A percentile compares a stretch with the other conserved stretches of the same genome.
These are phyloP conservation scores for Solanum hybrid DNA, from an alignment of 305 asterid genomes.

Conservation along the genomic window DNA sequence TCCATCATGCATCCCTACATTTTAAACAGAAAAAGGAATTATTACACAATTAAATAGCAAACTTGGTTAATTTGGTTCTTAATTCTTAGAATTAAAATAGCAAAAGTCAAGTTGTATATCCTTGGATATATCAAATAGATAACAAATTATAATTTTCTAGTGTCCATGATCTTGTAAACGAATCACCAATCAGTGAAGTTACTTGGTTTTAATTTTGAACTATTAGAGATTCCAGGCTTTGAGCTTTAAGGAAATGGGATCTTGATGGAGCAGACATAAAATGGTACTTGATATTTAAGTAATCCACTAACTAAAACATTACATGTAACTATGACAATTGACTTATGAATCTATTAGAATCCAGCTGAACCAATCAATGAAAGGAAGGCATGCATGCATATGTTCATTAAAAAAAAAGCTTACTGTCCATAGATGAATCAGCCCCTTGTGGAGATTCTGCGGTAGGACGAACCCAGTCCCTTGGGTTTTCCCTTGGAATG, in stretches of 20 bases:
- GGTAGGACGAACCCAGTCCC: slow-evolving; percentile 25
- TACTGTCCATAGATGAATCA: slow-evolving; percentile 15
- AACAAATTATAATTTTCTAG: background rate
- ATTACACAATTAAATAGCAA: background rate
- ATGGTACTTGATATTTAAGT: background rate
- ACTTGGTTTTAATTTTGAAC: background rate
- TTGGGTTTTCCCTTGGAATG: slow-evolving; percentile 19
- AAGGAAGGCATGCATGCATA: background rate
- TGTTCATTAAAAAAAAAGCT: slow-evolving; percentile 2
- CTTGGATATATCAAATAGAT: background rate
- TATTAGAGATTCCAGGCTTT: background rate
- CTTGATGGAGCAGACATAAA: background rate
- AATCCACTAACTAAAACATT: background rate
- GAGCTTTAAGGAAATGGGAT: background rate
- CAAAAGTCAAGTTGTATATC: background rate
- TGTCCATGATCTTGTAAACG: background rate
- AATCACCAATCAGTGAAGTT: background rate
- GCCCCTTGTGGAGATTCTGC: background rate
- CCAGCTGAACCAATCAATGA: background rate
- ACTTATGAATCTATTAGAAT: background rate
- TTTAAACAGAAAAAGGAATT: background rate
- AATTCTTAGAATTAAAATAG: background rate
- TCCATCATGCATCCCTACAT: background rate
- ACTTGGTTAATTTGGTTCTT: background rate
- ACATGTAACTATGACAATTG: background rate